Base-by-base conservation (phyloP, 2,329 filamentous ascomycete genomes). In the Mollisia scopiformis region DNA sequence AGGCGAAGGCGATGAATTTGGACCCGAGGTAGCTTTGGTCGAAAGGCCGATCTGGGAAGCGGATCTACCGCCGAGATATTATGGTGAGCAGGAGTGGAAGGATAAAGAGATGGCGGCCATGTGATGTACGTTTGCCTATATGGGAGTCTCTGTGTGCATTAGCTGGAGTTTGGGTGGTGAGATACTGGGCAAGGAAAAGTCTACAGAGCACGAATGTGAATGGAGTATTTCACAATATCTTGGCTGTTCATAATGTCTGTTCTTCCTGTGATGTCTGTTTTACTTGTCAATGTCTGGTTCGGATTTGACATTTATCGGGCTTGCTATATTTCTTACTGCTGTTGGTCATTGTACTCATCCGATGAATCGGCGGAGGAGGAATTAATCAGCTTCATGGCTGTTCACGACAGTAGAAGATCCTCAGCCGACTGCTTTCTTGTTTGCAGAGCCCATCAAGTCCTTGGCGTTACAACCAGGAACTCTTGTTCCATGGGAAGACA, bases 41-140 rank as follows among this genome's bases (percentile, higher is more conserved):
- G 95, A 98, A 80, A 82, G 93, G 70, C 93, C 94, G 23, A 82
- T 88, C 68, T 94, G 90, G 87, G 91, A 96, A 75, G 81, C 93
- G 62, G 89, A 93, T 67, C 79, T 93, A 74, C 88, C 90, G 2
- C 87, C 89, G 66, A 82, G 88, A 57, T 94, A 89, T 75, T 82
- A 86, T 68, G 84, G 80, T 21, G 82, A 86, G 35, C 78, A 82
- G 64, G 82, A 84, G 70, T 80, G 77, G 76, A 59, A 59, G 39
- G 63, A 61, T 58, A 63, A 55, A 33, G 62, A 65, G 27, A n/a
- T 59, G 16, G 49, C 30, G 49, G 23, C 11, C 13, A 3, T 46
- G 30, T 51, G 35, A 47, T 28, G 43, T 27, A 47, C 25, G 16
- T 6, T 14, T 47, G 8, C 6, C 25, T 2, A 47, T 47, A n/a